Base-by-base conservation (phyloP, 495 filamentous ascomycete species). In the Penicillium egyptiacum region DNA sequence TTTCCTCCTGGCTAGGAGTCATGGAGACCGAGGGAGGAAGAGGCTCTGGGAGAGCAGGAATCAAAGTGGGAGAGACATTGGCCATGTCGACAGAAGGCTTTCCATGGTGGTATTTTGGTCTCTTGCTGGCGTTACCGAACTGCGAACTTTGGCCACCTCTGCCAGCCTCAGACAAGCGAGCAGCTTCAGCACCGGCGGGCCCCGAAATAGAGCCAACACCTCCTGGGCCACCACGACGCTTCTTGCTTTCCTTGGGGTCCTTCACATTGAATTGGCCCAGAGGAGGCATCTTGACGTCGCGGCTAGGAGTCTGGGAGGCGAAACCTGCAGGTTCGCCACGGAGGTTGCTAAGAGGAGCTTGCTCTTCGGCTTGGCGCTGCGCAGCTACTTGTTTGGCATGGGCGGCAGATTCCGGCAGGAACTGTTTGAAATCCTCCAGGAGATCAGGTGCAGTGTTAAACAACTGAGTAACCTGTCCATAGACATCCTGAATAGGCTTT, bases 391-490 rank as follows among this genome's bases (percentile, higher is more conserved):
- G 86, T 72, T 89, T 91, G 48, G 87, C 89, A 66, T 90, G 92
- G 33, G 94, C 92, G 12, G 95, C 93, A 58, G 94, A 96, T 70
- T 99, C 95, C 2, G 95, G 95, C 19, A 99, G 79, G 58, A 99
- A 99, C 69, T 99, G 95, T 69, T 99, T 99, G 71, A 99, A 99
- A 64, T 98, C 95, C 71, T 98, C 93, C 19, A 99, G 71, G 8
- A 99, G 86, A 75, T 99, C 95, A n/a, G 92, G 94, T 0, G 95
- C 95, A 16, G 87, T 84, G 65, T 88, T 89, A 73, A 99, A 99
- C 2, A 99, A 79, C 55, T 87, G 88, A 17, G 95, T 99, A 25
- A 99, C 95, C 74, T 99, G 95, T 3, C 90, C 88, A 65, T 99
- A 98, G 6, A 99, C 95, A 75, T 99, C 95, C 68, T 96, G 91